Percentiles rank a stretch among this genome's conserved stretches.
phyloP scores from a whole-genome alignment of 2,329 filamentous ascomycete species.

The Nigrospora osmanthi region DNA sequence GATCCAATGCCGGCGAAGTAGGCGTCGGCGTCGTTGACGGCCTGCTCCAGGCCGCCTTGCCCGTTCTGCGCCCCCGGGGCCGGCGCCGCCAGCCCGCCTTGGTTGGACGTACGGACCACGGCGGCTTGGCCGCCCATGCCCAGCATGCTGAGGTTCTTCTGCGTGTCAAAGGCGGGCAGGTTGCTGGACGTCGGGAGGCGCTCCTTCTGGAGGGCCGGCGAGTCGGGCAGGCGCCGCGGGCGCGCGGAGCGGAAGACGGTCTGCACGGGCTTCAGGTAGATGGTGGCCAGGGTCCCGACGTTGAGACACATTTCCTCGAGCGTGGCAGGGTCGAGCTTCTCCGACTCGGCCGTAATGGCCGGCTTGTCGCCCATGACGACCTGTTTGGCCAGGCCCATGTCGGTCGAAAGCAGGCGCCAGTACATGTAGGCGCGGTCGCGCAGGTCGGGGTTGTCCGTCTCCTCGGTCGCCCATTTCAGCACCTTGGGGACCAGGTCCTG shows the following conservation, averaged over 20 bases:
- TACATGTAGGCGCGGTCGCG: slow-evolving; percentile 98
- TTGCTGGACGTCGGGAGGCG: slow-evolving; percentile 50
- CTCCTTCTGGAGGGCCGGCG: slow-evolving; percentile 76
- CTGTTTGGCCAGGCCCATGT: slow-evolving; percentile 76
- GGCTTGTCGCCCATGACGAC: slow-evolving; percentile 98
- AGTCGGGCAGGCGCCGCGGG: slow-evolving; percentile 70
- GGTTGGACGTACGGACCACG: slow-evolving; percentile 32
- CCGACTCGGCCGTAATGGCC: slow-evolving; percentile 89
- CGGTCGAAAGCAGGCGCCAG: slow-evolving; percentile 90
- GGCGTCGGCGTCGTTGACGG: slow-evolving; percentile 77
- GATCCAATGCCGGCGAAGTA: slow-evolving; percentile 78
- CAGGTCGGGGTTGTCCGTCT: slow-evolving; percentile 97
- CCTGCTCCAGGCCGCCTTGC: slow-evolving; percentile 52
- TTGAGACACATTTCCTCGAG: slow-evolving; percentile 96
- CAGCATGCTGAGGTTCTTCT: slow-evolving; percentile 54
- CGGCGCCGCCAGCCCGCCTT: slow-evolving; percentile 9
- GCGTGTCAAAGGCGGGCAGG: slow-evolving; percentile 37
- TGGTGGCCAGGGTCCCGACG: slow-evolving; percentile 90
- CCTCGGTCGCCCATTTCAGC: slow-evolving; percentile 96
- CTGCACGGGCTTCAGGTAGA: slow-evolving; percentile 96
- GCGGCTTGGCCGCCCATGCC: slow-evolving; percentile 44
- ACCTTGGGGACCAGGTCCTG: slow-evolving; percentile 91
- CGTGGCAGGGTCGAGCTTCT: slow-evolving; percentile 83
- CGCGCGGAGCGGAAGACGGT: slow-evolving; percentile 90
- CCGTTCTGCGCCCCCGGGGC: slow-evolving; percentile 15